Percentiles rank a stretch among this genome's conserved stretches.
Conservation (phyloP, 108 stramenopile genomes). For the Skeletonema grethae region DNA sequence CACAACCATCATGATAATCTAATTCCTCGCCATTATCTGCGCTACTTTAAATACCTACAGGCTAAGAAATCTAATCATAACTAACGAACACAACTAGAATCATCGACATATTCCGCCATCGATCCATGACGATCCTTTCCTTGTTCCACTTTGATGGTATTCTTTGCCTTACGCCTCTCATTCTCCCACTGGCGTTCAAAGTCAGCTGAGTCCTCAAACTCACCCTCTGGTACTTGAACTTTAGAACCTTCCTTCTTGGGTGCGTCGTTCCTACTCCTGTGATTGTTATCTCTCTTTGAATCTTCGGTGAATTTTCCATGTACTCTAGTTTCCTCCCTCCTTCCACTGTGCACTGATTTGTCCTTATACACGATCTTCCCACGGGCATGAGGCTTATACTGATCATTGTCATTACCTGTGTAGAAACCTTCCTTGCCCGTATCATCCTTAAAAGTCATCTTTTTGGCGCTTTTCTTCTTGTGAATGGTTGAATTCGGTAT, state of each 20-base stretch:
- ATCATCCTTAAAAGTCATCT: conserved; percentile 25
- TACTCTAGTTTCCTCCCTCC: conserved; percentile 35
- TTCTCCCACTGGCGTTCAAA: background rate
- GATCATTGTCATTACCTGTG: conserved; percentile 31
- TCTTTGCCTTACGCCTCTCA: background rate
- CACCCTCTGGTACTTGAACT: background rate
- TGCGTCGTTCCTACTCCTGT: background rate
- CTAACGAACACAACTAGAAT: too few relatives aligned
- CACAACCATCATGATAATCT: conserved; percentile 48
- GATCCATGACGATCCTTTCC: conserved; percentile 12
- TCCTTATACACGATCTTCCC: conserved; percentile 29
- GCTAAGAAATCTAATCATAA: background rate
- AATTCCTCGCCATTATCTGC: background rate
- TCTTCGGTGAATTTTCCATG: conserved; percentile 25
- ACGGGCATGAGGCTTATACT: conserved; percentile 34
- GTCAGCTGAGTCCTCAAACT: background rate
- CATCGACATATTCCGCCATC: conserved; percentile 30
- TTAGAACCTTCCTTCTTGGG: background rate
- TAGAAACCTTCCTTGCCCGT: conserved; percentile 31
- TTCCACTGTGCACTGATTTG: conserved; percentile 20
- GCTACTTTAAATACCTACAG: background rate
- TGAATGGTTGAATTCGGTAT: background rate
- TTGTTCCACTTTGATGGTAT: background rate
- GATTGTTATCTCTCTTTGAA: background rate
- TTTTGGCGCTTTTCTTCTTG: conserved; percentile 26